Percentiles rank a stretch among this genome's conserved stretches.
Evolutionary conservation across 73 alveolate genomes (phyloP).

Genomic region (Paramecium caudatum): DNA sequence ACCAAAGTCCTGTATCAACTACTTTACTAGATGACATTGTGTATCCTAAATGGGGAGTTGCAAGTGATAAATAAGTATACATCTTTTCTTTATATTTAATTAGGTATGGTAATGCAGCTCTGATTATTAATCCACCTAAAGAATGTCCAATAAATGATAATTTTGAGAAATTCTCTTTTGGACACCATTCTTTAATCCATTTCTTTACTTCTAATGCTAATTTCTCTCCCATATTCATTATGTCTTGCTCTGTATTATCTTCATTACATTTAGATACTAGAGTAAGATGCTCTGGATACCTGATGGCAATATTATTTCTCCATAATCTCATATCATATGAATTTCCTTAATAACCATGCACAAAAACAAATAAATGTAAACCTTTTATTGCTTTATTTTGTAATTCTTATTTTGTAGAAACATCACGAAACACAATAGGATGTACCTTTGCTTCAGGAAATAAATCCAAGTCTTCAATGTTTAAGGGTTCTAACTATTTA

Average conservation of each 20-base stretch:
- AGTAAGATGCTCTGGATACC: slow-evolving; percentile 93
- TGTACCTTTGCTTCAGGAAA: slow-evolving; percentile 81
- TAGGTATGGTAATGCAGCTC: slow-evolving; percentile 94
- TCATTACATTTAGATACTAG: slow-evolving; percentile 93
- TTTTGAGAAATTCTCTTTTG: slow-evolving; percentile 85
- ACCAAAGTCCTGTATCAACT: slow-evolving; percentile 88
- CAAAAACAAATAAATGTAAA: slow-evolving; percentile 95
- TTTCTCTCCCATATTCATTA: slow-evolving; percentile 94
- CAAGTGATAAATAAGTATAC: slow-evolving; percentile 87
- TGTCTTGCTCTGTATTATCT: slow-evolving; percentile 94
- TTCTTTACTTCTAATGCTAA: slow-evolving; percentile 93
- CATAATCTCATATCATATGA: slow-evolving; percentile 95
- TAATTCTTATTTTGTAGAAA: slow-evolving; percentile 72
- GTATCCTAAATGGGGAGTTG: slow-evolving; percentile 96
- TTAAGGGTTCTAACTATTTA: slow-evolving; percentile 72
- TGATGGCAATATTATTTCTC: slow-evolving; percentile 91
- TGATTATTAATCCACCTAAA: slow-evolving; percentile 94
- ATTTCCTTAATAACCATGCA: slow-evolving; percentile 99
- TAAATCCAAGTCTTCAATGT: slow-evolving; percentile 78
- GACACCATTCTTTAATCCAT: slow-evolving; percentile 92
- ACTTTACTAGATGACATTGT: slow-evolving; percentile 86
- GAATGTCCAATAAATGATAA: slow-evolving; percentile 89
- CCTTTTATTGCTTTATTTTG: slow-evolving; percentile 73
- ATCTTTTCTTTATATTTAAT: slow-evolving; percentile 83
- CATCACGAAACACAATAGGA: slow-evolving; percentile 88